These are phyloP conservation scores for Trametes punicea DNA, from an alignment of 768 basidiomycete species.

Conservation along the genomic window DNA sequence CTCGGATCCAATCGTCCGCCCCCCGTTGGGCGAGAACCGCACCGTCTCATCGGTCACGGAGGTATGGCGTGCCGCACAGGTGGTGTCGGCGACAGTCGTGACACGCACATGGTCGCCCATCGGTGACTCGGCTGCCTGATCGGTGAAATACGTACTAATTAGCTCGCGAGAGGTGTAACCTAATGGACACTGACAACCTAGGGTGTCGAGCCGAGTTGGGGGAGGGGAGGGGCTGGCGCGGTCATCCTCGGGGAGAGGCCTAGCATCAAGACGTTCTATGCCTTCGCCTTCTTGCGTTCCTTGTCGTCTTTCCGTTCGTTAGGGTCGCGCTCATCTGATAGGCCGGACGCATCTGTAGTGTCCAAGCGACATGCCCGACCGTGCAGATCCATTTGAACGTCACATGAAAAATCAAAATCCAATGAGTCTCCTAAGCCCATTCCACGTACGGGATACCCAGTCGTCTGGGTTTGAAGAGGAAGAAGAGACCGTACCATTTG, in stretches of 20 bases:
- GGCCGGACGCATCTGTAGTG: constrained; percentile 15
- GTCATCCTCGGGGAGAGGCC: constrained; percentile 8
- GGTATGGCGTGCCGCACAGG: neutral
- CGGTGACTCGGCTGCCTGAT: constrained; percentile 10
- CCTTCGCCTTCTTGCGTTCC: constrained; percentile 44
- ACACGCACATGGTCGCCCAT: constrained; percentile 9
- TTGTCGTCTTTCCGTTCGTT: constrained; percentile 38
- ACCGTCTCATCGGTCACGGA: constrained; percentile 3
- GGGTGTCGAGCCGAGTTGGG: neutral
- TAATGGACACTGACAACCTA: constrained; percentile 17
- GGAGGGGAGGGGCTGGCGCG: too few species aligned
- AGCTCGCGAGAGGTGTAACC: constrained; percentile 18
- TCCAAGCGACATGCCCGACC: neutral
- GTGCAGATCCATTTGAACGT: constrained; percentile 32
- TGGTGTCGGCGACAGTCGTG: constrained; percentile 5
- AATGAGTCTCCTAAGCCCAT: constrained; percentile 65
- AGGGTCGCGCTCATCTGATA: constrained; percentile 29
- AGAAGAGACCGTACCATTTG: constrained; percentile 79
- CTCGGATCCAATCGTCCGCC: neutral
- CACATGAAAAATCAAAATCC: constrained; percentile 63
- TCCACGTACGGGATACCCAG: constrained; percentile 70
- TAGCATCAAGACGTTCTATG: constrained; percentile 23
- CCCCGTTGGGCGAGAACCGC: constrained; percentile 2
- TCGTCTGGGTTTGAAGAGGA: constrained; percentile 54
- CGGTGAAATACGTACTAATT: constrained; percentile 22